A percentile compares a stretch with the other conserved stretches of the same genome.
phyloP scores from a whole-genome alignment of 2,329 filamentous ascomycete species.

The Thermomyces lanuginosus region DNA sequence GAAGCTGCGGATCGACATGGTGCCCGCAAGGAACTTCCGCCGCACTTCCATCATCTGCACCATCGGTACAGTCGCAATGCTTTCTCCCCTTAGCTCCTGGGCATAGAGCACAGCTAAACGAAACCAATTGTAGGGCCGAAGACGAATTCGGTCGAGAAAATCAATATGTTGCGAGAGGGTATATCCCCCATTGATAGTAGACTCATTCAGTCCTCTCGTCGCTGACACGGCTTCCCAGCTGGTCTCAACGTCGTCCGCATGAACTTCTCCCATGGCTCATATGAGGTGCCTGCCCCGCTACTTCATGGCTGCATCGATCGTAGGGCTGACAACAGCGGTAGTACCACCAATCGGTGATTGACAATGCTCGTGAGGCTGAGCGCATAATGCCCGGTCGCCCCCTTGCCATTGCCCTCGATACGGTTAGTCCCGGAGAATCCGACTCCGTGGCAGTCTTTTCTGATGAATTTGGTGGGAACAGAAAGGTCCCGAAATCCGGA shows the following conservation, averaged over 20 bases:
- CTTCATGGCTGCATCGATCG: too few species aligned
- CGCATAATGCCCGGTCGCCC: constrained; percentile 61
- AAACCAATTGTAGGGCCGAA: constrained; percentile 50
- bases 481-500: constrained; percentile 78
- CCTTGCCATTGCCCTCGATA: constrained; percentile 83
- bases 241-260: constrained; percentile 98
- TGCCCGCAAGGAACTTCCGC: constrained; percentile 76
- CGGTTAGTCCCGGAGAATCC: constrained; percentile 36
- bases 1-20: constrained; percentile 76
- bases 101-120: too few species aligned
- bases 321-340: constrained; percentile 21
- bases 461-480: constrained; percentile 12
- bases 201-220: constrained; percentile 2
- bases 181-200: constrained; percentile 9
- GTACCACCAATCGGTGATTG: constrained; percentile 97
- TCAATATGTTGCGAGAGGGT: constrained; percentile 75
- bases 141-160: constrained; percentile 94
- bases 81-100: constrained; percentile 1
- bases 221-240: constrained; percentile 28
- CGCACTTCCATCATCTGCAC: constrained; percentile 98
- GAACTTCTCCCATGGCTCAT: constrained; percentile 94
- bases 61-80: constrained; percentile 45
- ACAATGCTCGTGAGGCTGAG: constrained; percentile 83
- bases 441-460: constrained; percentile 5
- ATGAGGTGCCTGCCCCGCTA: constrained; percentile 40